Conservation (phyloP, 2,329 filamentous ascomycete species). For the Scedosporium aurantiacum region DNA sequence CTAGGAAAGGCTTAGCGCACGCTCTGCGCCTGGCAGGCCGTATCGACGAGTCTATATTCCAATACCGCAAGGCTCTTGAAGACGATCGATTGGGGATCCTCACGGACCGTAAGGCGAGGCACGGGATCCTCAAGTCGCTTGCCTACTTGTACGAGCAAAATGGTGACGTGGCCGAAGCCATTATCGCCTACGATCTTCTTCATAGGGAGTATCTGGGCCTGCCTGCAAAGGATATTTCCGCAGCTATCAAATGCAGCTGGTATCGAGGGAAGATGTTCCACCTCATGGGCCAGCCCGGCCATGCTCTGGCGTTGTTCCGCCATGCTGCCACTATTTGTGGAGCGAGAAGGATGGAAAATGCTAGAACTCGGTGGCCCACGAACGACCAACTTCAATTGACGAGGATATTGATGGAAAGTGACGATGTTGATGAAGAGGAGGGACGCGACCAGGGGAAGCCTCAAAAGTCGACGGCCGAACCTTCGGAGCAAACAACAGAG, state of each 20-base stretch:
- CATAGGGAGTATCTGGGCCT: constrained; percentile 1
- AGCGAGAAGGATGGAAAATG: constrained; percentile 3
- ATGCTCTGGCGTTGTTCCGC: constrained; percentile 1
- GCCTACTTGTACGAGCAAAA: constrained; percentile 5
- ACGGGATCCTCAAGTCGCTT: constrained; percentile 4
- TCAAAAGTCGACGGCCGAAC: neutral
- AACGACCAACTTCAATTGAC: neutral
- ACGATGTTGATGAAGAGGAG: neutral
- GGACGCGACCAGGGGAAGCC: neutral
- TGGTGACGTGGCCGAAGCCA: neutral
- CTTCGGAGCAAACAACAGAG: neutral
- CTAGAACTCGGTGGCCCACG: constrained; percentile 3
- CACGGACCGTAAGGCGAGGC: neutral
- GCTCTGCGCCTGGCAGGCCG: neutral
- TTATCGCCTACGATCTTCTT: constrained; percentile 4
- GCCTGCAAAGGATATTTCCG: neutral
- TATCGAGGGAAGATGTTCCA: constrained; percentile 7
- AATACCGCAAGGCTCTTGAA: constrained; percentile 3
- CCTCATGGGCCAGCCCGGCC: neutral
- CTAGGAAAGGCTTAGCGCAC: neutral
- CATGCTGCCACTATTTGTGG: neutral
- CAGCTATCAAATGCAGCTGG: constrained; percentile 4
- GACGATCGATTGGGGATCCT: neutral
- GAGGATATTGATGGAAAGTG: constrained; percentile 1
- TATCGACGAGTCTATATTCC: constrained; percentile 3